Evolutionary conservation across 2,329 filamentous ascomycete genomes (phyloP), one percentile per base, ranked within the genome.

Genomic region (Epichloe sp.): DNA sequence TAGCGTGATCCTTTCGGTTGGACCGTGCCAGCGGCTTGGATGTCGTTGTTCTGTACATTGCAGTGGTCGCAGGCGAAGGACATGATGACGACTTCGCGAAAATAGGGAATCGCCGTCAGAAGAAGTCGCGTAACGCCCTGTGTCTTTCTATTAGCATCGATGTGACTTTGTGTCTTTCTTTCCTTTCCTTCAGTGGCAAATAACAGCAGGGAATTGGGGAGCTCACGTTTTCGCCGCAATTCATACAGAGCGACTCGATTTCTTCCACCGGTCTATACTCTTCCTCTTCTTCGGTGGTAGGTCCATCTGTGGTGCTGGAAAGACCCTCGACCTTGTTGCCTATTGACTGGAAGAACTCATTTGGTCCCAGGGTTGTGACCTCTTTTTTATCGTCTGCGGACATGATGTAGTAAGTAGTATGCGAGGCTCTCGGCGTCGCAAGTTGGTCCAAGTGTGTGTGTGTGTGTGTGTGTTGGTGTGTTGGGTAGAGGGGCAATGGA

Each of bases 71-170:
- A 98, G 58, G 80, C 79, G 69, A 98, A 98, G 55, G 91, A 97
- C 83, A 96, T 95, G 68, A 98, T 80, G 62, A 98, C 88, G 56
- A 98, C 83, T 68, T 98, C 91, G 71, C 89, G 88, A 75, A 98
- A 98, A 76, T 88, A 97, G 15, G 93, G 93, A 51, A 98, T 96
- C 57, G 82, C 82, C 15, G 94, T 95, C 50, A 98, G 81, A 43
- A 98, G 81, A 21, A 98, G 79, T 53, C 85, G 80, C 14, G 93
- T 98, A 1, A 74, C 79, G 61, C 93, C 93, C 86, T 94, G 40
- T 21, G 19, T 49, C n/a, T 3, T 23, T n/a, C 10, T 42, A 26
- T 17, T 7, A 11, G 19, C 19, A 42, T 14, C 17, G 3, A 21
- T 21, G 44, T 31, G 31, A 31, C 8, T 31, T 1, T 0, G 11